Evolutionary conservation across 805 yeast genomes (phyloP).

Genomic region (Saccharomycopsis synnaedendra): DNA sequence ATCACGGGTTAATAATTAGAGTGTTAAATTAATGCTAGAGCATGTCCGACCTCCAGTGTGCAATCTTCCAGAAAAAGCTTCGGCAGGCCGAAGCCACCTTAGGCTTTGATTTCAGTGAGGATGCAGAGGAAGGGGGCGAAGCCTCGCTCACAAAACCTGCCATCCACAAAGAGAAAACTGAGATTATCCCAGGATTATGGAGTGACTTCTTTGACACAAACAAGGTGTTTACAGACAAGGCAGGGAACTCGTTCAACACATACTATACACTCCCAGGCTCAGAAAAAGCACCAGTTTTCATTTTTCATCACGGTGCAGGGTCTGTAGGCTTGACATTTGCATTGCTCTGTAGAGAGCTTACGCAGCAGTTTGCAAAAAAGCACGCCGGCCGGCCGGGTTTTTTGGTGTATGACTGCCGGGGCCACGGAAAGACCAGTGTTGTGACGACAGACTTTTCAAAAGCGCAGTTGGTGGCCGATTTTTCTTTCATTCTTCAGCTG

Average conservation of each 20-base stretch:
- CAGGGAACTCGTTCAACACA: conserved; percentile 33
- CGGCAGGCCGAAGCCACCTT: conserved; percentile 12
- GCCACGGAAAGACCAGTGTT: conserved; percentile 54
- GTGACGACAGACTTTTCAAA: conserved; percentile 31
- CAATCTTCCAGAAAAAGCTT: conserved; percentile 13
- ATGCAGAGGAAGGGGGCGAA: conserved; percentile 8
- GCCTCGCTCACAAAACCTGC: background rate
- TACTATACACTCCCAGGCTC: conserved; percentile 45
- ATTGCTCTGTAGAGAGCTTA: conserved; percentile 29
- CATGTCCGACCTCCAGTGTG: conserved; percentile 14
- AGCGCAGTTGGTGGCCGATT: conserved; percentile 46
- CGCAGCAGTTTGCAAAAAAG: conserved; percentile 17
- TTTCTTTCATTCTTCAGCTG: conserved; percentile 32
- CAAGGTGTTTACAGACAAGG: conserved; percentile 17
- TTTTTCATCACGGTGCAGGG: conserved; percentile 94
- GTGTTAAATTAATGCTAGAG: too few species aligned
- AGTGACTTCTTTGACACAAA: conserved; percentile 24
- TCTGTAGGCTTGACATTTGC: conserved; percentile 77
- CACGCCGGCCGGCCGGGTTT: conserved; percentile 39
- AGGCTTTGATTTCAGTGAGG: conserved; percentile 8
- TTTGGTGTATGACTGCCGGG: conserved; percentile 69
- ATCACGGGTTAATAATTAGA: too few species aligned
- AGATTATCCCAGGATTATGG: conserved; percentile 20
- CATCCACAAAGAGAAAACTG: background rate
- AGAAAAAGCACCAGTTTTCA: conserved; percentile 40